These are phyloP conservation scores for Quercus ilex DNA, from an alignment of 306 rosid genomes.

Conservation along the genomic window DNA sequence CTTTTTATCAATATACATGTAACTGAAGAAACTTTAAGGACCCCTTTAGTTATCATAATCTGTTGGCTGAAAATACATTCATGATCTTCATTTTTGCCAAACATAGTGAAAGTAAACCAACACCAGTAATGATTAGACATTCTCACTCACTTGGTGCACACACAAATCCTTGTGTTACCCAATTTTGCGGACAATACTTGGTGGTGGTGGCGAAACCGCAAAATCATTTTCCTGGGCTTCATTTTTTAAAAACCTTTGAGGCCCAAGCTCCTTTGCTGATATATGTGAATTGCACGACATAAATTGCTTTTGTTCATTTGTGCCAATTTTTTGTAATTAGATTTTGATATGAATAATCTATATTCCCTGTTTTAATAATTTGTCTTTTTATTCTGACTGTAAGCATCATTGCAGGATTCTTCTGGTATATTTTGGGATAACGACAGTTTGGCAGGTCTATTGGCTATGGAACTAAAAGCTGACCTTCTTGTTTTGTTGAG, in stretches of 20 bases:
- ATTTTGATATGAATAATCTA: neutral
- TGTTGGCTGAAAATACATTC: neutral
- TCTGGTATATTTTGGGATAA: slow-evolving; percentile 95
- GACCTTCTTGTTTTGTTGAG: slow-evolving; percentile 82
- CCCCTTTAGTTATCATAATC: neutral
- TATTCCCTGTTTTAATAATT: slow-evolving; percentile 6
- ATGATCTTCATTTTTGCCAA: neutral
- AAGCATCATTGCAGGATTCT: slow-evolving; percentile 62
- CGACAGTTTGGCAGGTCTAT: slow-evolving; percentile 80
- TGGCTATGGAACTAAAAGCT: slow-evolving; percentile 82
- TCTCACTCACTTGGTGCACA: too few relatives aligned
- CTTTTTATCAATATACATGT: neutral
- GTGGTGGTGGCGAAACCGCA: too few relatives aligned
- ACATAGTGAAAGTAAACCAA: neutral
- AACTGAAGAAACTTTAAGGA: neutral
- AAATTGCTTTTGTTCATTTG: neutral
- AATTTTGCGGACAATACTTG: too few relatives aligned
- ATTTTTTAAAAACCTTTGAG: too few relatives aligned
- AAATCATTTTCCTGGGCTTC: too few relatives aligned
- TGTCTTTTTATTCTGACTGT: slow-evolving; percentile 21
- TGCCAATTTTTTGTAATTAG: neutral
- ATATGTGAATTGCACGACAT: neutral
- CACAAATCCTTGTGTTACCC: too few relatives aligned
- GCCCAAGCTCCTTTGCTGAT: too few relatives aligned
- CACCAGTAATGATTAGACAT: neutral